A percentile compares a stretch with the other conserved stretches of the same genome.
These are phyloP conservation scores for Neostapfia colusana DNA, from an alignment of 176 grass and related monocot species.

Conservation along the genomic window DNA sequence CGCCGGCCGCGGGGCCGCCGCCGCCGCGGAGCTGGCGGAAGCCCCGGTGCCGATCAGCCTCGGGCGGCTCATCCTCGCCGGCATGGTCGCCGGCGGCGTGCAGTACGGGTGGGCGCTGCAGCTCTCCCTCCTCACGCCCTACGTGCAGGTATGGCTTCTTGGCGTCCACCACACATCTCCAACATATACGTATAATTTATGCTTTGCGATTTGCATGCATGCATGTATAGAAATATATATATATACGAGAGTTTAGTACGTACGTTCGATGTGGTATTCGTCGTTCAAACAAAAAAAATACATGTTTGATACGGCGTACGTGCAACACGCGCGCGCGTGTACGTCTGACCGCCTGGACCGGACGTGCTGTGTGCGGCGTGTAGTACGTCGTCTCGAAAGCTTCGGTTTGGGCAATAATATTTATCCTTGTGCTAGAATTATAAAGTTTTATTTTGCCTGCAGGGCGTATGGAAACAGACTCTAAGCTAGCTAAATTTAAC, in stretches of 20 bases:
- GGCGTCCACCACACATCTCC: not conserved
- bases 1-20: not conserved
- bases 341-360: no score
- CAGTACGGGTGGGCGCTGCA: slow-evolving; percentile 96
- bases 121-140: slow-evolving; percentile 92
- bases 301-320: no score
- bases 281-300: no score
- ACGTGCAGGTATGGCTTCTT: slow-evolving; percentile 64
- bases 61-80: slow-evolving; percentile 59
- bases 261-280: not conserved
- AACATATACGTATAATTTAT: not conserved
- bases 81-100: slow-evolving; percentile 80
- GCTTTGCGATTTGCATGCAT: not conserved
- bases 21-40: not conserved
- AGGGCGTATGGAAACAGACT: not conserved
- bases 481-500: not conserved
- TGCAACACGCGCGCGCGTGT: no score
- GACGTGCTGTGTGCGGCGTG: no score
- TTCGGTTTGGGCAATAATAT: no score
- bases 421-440: not conserved
- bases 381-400: no score
- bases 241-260: not conserved
- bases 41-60: slow-evolving; percentile 43
- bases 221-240: no score
- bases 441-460: not conserved